Evolutionary conservation across 352 stramenopile species (phyloP).

Genomic region (Phytophthora capsici): DNA sequence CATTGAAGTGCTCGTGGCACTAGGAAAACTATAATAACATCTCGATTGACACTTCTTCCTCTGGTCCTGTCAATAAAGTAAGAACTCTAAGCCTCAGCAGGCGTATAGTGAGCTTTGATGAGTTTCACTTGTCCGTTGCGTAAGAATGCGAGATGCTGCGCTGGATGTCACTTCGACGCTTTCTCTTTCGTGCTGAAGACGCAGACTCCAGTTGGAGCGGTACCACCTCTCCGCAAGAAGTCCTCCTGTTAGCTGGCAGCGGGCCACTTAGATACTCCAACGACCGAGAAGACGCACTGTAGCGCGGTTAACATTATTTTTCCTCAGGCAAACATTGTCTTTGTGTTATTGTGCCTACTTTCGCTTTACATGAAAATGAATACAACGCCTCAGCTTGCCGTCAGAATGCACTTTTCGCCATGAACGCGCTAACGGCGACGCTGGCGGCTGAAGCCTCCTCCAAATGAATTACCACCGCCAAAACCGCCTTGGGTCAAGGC

Average conservation of each 20-base stretch:
- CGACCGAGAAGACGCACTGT: slow-evolving; percentile 13
- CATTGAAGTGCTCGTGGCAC: too few species aligned
- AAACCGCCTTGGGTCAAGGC: too few species aligned
- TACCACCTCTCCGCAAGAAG: slow-evolving; percentile 6
- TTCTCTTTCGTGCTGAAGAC: slow-evolving; percentile 24
- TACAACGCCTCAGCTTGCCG: too few species aligned
- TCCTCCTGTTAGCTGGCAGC: not conserved
- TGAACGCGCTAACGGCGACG: too few species aligned
- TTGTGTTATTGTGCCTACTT: too few species aligned
- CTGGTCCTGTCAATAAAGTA: not conserved
- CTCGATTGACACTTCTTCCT: too few species aligned
- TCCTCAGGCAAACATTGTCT: too few species aligned
- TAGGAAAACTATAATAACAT: too few species aligned
- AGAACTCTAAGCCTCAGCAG: not conserved
- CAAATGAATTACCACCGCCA: not conserved
- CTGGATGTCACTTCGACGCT: slow-evolving; percentile 4
- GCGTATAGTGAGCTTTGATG: not conserved
- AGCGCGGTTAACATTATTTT: too few species aligned
- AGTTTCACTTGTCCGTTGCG: slow-evolving; percentile 3
- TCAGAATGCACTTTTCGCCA: too few species aligned
- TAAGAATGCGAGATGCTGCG: not conserved
- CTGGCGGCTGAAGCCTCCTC: too few species aligned
- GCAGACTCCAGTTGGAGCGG: slow-evolving; percentile 24
- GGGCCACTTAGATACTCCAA: slow-evolving; percentile 27
- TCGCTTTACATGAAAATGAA: too few species aligned